Evolutionary conservation across 208 protist species (phyloP).

Genomic region (Strigomonas culicis): DNA sequence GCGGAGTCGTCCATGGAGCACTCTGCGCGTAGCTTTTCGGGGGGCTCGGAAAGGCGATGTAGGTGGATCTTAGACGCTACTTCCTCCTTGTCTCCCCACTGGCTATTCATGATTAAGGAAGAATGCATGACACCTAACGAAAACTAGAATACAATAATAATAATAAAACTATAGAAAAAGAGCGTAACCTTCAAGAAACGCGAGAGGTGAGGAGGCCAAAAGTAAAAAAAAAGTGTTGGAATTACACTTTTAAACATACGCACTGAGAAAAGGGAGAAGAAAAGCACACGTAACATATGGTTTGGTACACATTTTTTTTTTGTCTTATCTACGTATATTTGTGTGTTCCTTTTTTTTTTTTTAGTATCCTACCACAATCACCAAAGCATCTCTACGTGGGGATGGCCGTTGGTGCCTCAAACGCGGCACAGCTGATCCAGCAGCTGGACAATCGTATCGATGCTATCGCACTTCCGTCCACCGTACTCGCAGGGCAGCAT

Average conservation of each 20-base stretch:
- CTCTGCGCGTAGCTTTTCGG: background rate
- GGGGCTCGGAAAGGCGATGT: background rate
- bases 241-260: too few relatives aligned
- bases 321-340: too few relatives aligned
- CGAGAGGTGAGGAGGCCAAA: too few relatives aligned
- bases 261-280: too few relatives aligned
- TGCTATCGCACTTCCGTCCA: slow-evolving; percentile 26
- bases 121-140: background rate
- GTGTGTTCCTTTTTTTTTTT: too few relatives aligned
- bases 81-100: background rate
- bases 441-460: slow-evolving; percentile 27
- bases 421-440: slow-evolving; percentile 17
- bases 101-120: background rate
- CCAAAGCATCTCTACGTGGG: background rate
- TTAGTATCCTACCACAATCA: too few relatives aligned
- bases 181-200: background rate
- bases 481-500: slow-evolving; percentile 33
- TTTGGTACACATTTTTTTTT: background rate
- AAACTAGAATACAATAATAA: slow-evolving; percentile 2
- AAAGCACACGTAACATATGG: too few relatives aligned
- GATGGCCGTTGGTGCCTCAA: background rate
- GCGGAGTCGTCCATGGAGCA: background rate
- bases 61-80: background rate
- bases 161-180: slow-evolving; percentile 4
- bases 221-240: too few relatives aligned